Evolutionary conservation across 441 rosid genomes (phyloP).

Genomic region (Aquilaria agallochum): DNA sequence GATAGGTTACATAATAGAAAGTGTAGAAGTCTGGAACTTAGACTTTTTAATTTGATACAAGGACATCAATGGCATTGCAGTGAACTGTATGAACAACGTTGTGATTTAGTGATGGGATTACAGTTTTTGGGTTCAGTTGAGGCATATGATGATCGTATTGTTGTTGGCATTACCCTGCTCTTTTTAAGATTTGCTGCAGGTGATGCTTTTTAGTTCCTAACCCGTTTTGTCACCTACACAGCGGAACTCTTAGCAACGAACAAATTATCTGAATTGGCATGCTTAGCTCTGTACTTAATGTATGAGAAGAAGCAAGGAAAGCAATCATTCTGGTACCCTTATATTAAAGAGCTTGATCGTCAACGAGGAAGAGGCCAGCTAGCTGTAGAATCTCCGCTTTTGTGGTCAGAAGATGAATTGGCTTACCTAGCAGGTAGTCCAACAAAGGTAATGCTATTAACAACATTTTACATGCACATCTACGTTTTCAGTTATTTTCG

Average conservation of each 20-base stretch:
- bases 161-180: slow-evolving; percentile 1
- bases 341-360: slow-evolving; percentile 95
- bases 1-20: too few species aligned
- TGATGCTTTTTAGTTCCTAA: neutral
- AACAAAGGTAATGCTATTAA: slow-evolving; percentile 50
- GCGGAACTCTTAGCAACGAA: slow-evolving; percentile 89
- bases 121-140: too few species aligned
- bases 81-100: too few species aligned
- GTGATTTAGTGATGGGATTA: too few species aligned
- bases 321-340: slow-evolving; percentile 93
- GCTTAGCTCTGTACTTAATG: slow-evolving; percentile 93
- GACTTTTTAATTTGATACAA: too few species aligned
- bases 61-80: too few species aligned
- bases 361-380: slow-evolving; percentile 94
- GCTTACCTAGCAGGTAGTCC: slow-evolving; percentile 90
- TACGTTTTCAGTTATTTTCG: neutral
- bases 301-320: slow-evolving; percentile 97
- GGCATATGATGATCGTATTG: neutral
- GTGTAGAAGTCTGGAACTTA: too few species aligned
- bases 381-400: slow-evolving; percentile 91
- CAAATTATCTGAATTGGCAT: slow-evolving; percentile 91
- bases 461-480: neutral
- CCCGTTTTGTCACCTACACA: slow-evolving; percentile 27
- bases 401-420: slow-evolving; percentile 87
- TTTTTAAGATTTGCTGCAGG: neutral